Evolutionary conservation across 495 filamentous ascomycete species (phyloP).

Genomic region (Aspergillus diversus): DNA sequence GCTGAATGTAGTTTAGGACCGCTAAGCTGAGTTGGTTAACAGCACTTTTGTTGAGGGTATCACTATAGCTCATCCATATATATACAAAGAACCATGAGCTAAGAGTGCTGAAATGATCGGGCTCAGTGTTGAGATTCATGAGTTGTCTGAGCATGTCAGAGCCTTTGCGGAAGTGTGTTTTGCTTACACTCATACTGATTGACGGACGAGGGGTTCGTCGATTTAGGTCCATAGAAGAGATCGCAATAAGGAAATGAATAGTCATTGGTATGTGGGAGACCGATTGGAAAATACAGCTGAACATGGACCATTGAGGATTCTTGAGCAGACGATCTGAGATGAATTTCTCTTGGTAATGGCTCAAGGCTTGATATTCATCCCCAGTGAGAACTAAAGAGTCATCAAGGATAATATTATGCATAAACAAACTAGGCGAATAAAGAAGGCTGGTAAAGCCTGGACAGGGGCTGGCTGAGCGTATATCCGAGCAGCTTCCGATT

Average conservation of each 20-base stretch:
- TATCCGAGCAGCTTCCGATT: not conserved
- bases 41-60: not conserved
- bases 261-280: constrained; percentile 7
- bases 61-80: constrained; percentile 2
- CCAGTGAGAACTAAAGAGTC: not conserved
- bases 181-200: not conserved
- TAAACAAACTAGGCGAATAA: not conserved
- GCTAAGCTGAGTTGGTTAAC: constrained; percentile 2
- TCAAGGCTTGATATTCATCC: constrained; percentile 11
- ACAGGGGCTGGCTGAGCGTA: not conserved
- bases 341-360: constrained; percentile 8
- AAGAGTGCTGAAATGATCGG: constrained; percentile 7
- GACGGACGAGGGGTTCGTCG: not conserved
- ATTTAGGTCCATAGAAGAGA: constrained; percentile 2
- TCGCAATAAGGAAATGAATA: constrained; percentile 6
- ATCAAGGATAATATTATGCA: not conserved
- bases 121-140: constrained; percentile 1
- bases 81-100: constrained; percentile 6
- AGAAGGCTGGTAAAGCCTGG: not conserved
- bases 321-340: not conserved
- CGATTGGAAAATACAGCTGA: constrained; percentile 5
- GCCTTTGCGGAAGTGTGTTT: constrained; percentile 2
- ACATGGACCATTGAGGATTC: constrained; percentile 7
- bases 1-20: not conserved
- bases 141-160: constrained; percentile 7